Percentiles rank a stretch among this genome's conserved stretches.
Conservation (phyloP, 495 filamentous ascomycete genomes). For the Podospora appendiculata region DNA sequence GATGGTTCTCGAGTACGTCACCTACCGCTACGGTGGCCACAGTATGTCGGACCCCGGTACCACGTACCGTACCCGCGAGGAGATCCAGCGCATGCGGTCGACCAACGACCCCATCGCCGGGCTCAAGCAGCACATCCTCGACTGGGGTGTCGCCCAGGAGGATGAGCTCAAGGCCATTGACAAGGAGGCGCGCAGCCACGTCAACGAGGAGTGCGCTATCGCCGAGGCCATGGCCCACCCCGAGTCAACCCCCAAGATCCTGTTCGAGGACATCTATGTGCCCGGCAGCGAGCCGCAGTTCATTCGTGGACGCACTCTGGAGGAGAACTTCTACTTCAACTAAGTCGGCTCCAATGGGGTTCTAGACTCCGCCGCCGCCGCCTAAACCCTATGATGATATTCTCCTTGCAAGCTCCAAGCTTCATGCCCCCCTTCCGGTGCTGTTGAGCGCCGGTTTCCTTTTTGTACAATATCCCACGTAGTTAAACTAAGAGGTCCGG, state of each 20-base stretch:
- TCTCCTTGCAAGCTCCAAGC: background rate
- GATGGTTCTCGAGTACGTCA: conserved; percentile 96
- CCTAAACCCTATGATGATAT: too few relatives aligned
- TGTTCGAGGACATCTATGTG: conserved; percentile 98
- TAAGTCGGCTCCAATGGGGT: background rate
- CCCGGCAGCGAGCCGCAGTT: conserved; percentile 81
- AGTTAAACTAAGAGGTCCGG: conserved; percentile 13
- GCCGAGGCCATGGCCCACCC: conserved; percentile 82
- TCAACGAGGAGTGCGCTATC: conserved; percentile 83
- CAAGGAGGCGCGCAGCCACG: conserved; percentile 75
- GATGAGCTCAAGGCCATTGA: conserved; percentile 96
- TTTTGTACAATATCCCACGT: conserved; percentile 18
- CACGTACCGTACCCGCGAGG: conserved; percentile 97
- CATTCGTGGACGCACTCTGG: conserved; percentile 79
- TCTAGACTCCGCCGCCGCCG: too few relatives aligned
- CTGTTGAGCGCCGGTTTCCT: background rate
- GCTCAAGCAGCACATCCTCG: conserved; percentile 93
- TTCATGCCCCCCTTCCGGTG: background rate
- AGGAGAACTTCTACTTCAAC: conserved; percentile 85
- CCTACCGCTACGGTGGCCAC: conserved; percentile 98
- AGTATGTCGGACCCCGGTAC: conserved; percentile 99
- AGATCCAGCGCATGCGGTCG: conserved; percentile 97
- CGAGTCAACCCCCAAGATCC: conserved; percentile 64
- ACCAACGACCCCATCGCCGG: conserved; percentile 98
- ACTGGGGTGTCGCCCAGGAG: conserved; percentile 86